A percentile compares a stretch with the other conserved stretches of the same genome.
Conservation (phyloP, 2,329 filamentous ascomycete species). For the Herpotrichia juniperi region DNA sequence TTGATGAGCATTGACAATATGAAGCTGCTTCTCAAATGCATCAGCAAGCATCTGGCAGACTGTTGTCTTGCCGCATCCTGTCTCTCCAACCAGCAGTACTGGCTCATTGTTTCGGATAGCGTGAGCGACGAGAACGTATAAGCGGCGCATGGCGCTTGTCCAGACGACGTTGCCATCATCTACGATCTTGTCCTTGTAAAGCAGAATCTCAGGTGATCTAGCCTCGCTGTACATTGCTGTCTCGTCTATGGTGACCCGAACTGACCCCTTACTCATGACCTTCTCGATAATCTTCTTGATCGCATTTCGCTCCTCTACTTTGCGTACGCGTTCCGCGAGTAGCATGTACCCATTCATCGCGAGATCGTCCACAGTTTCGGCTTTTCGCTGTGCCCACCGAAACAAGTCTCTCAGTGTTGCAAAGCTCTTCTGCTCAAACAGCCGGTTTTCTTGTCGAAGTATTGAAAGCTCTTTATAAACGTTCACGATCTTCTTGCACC, state of each 20-base stretch:
- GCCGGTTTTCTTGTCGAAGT: conserved; percentile 83
- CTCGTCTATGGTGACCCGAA: conserved; percentile 75
- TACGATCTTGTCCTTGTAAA: conserved; percentile 31
- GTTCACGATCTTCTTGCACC: conserved; percentile 87
- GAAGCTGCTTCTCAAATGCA: conserved; percentile 74
- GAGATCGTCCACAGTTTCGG: conserved; percentile 85
- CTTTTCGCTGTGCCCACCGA: conserved; percentile 86
- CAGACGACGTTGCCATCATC: conserved; percentile 69
- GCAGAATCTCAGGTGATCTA: conserved; percentile 42
- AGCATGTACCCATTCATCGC: conserved; percentile 96
- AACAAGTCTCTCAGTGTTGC: conserved; percentile 96
- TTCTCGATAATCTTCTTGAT: conserved; percentile 89
- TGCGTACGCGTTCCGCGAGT: conserved; percentile 91
- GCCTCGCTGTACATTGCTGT: conserved; percentile 69
- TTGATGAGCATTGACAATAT: conserved; percentile 96
- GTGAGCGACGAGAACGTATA: conserved; percentile 87
- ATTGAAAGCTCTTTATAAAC: conserved; percentile 94
- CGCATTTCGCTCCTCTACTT: conserved; percentile 80
- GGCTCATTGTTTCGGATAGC: conserved; percentile 91
- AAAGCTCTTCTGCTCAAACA: conserved; percentile 98
- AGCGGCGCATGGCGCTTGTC: conserved; percentile 91
- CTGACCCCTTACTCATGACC: conserved; percentile 70
- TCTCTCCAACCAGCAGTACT: conserved; percentile 92
- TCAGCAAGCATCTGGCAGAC: conserved; percentile 92
- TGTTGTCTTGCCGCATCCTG: conserved; percentile 96